These are phyloP conservation scores for Coemansia sp. DNA, from an alignment of 192 early-diverging fungal species.

Conservation along the genomic window DNA sequence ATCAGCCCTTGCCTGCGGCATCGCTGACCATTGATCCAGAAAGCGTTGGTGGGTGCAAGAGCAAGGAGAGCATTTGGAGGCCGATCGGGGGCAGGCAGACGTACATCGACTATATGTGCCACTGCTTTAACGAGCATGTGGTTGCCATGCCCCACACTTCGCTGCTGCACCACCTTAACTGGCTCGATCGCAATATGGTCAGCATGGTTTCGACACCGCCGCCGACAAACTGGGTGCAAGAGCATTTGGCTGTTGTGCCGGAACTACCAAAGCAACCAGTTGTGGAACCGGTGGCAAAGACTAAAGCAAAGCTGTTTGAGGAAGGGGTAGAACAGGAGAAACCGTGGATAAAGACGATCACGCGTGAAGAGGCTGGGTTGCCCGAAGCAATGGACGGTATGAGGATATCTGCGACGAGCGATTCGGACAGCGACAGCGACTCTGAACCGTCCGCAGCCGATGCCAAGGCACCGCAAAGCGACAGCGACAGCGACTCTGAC, in stretches of 20 bases:
- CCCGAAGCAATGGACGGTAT: conserved; percentile 7
- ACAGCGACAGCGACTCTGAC: too few relatives aligned
- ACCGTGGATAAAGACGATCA: conserved; percentile 41
- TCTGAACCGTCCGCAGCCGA: conserved; percentile 2
- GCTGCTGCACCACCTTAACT: conserved; percentile 54
- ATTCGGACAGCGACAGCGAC: conserved; percentile 7
- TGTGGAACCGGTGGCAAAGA: not conserved
- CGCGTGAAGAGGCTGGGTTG: conserved; percentile 28
- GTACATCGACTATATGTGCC: conserved; percentile 25
- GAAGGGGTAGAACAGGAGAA: conserved; percentile 8
- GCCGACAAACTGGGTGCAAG: conserved; percentile 6
- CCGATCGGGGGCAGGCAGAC: conserved; percentile 15
- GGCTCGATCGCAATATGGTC: conserved; percentile 55
- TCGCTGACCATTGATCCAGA: conserved; percentile 23
- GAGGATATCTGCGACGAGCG: not conserved
- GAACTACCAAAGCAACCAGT: not conserved
- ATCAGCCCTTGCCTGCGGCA: conserved; percentile 17
- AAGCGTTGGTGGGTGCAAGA: conserved; percentile 38
- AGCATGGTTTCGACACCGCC: conserved; percentile 18
- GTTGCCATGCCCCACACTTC: conserved; percentile 19
- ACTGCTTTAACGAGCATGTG: conserved; percentile 32
- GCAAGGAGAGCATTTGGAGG: conserved; percentile 33
- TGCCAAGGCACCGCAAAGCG: not conserved
- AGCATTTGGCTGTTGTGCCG: not conserved
- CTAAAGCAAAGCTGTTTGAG: conserved; percentile 14